Conservation (phyloP, 2,329 filamentous ascomycete species). For the Exophiala viscosa region DNA sequence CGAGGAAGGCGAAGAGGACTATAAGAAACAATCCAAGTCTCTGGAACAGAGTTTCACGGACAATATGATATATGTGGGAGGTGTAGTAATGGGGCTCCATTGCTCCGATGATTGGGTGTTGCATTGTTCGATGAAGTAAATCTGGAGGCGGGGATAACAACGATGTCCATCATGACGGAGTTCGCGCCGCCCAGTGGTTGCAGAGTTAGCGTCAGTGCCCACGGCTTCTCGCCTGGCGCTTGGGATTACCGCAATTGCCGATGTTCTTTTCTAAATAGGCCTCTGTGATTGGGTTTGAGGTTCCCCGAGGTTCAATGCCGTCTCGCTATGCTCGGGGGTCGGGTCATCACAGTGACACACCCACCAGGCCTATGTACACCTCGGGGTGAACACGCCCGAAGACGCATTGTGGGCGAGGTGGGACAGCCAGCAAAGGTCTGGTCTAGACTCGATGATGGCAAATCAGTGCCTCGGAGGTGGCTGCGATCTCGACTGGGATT, state of each 20-base stretch:
- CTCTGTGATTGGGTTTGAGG: too few relatives aligned
- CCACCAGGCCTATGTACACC: too few relatives aligned
- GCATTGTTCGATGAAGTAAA: not conserved
- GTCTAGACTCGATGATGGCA: too few relatives aligned
- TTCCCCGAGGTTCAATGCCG: too few relatives aligned
- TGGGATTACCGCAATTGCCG: not conserved
- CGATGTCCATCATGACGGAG: constrained; percentile 13
- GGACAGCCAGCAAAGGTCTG: too few relatives aligned
- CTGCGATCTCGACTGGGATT: too few relatives aligned
- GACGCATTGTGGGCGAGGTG: too few relatives aligned
- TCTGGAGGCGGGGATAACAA: constrained; percentile 23
- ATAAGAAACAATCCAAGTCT: constrained; percentile 20
- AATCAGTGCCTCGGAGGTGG: too few relatives aligned
- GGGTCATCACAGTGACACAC: too few relatives aligned
- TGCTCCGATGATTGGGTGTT: constrained; percentile 14
- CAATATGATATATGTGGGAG: constrained; percentile 7
- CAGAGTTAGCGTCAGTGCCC: too few relatives aligned
- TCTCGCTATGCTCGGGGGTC: too few relatives aligned
- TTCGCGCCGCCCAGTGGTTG: constrained; percentile 16
- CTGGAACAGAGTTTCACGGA: constrained; percentile 4
- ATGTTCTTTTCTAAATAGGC: not conserved
- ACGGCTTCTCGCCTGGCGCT: not conserved
- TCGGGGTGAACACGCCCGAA: too few relatives aligned
- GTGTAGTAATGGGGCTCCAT: constrained; percentile 18
- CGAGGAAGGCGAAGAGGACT: constrained; percentile 22